Conservation (phyloP, 1,284 basidiomycete species). For the Ustilago lituana region DNA sequence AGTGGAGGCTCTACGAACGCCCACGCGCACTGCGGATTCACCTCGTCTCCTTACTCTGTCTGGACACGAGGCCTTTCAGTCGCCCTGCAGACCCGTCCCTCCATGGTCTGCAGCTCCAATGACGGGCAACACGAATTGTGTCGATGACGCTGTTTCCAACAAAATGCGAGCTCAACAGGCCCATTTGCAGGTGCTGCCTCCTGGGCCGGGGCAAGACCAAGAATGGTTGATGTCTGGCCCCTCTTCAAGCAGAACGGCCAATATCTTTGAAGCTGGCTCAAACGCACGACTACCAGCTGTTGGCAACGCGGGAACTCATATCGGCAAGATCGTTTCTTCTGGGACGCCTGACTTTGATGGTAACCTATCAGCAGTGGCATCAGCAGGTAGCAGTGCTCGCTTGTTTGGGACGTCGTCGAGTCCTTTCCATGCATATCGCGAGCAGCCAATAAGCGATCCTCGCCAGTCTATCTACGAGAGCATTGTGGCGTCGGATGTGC, state of each 20-base stretch:
- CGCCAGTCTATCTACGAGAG: not conserved
- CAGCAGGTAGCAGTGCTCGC: too few relatives aligned
- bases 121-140: too few relatives aligned
- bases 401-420: not conserved
- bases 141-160: too few relatives aligned
- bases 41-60: conserved; percentile 12
- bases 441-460: conserved; percentile 9
- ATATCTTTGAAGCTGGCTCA: conserved; percentile 8
- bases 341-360: too few relatives aligned
- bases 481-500: not conserved
- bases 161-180: too few relatives aligned
- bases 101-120: conserved; percentile 1
- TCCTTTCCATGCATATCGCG: conserved; percentile 4
- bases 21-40: not conserved
- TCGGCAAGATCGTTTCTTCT: too few relatives aligned
- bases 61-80: conserved; percentile 19
- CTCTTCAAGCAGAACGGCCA: not conserved
- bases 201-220: not conserved
- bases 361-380: too few relatives aligned
- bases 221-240: conserved; percentile 12
- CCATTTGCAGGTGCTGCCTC: too few relatives aligned
- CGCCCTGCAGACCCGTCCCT: conserved; percentile 11
- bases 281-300: too few relatives aligned
- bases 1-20: conserved; percentile 1
- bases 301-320: too few relatives aligned